Percentiles rank a stretch among this genome's conserved stretches.
Conservation (phyloP, 805 yeast genomes). For the Spathaspora gorwiae region DNA sequence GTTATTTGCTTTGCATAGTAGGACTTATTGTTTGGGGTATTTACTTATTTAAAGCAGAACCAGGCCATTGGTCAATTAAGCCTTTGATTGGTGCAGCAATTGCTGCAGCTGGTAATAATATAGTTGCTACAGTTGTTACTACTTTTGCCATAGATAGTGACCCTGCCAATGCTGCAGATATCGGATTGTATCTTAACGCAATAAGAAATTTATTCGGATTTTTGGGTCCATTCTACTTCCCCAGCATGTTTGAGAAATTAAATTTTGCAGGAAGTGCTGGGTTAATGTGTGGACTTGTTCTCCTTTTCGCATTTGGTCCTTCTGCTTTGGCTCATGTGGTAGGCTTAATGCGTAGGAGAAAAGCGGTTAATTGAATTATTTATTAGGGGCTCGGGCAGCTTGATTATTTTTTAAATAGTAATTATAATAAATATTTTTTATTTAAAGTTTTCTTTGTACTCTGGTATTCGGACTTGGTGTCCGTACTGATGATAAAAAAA, state of each 20-base stretch:
- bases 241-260: conserved; percentile 16
- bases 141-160: conserved; percentile 16
- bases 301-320: conserved; percentile 2
- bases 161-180: conserved; percentile 13
- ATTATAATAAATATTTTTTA: too few species aligned
- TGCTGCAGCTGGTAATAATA: conserved; percentile 19
- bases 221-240: conserved; percentile 23
- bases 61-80: conserved; percentile 13
- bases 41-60: conserved; percentile 9
- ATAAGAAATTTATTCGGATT: conserved; percentile 18
- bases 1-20: conserved; percentile 12
- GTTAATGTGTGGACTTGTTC: conserved; percentile 5
- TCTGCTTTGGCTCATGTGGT: neutral
- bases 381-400: too few species aligned
- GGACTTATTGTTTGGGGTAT: conserved; percentile 20
- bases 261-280: conserved; percentile 5
- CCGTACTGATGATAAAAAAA: too few species aligned
- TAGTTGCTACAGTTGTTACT: conserved; percentile 16
- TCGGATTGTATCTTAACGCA: conserved; percentile 15
- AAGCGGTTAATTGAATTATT: too few species aligned
- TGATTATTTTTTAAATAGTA: too few species aligned
- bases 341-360: neutral
- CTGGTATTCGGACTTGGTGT: too few species aligned
- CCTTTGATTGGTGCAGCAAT: conserved; percentile 19
- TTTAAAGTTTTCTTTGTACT: too few species aligned